Percentiles rank a stretch among this genome's conserved stretches.
These are phyloP conservation scores for Suhomyces sp. DNA, from an alignment of 805 yeast species.

Conservation along the genomic window DNA sequence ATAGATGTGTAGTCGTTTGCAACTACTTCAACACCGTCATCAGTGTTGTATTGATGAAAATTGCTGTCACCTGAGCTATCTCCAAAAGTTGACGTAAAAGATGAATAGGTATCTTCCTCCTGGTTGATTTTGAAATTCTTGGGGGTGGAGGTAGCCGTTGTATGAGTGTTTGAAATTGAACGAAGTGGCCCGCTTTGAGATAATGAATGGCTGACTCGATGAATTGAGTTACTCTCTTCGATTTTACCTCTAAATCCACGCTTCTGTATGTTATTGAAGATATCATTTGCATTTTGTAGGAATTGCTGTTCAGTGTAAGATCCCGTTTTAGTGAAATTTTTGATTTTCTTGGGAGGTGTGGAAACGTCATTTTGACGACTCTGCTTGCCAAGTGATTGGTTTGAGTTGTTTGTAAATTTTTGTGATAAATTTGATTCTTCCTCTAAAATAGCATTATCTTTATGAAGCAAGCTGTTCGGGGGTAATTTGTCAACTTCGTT, in stretches of 20 bases:
- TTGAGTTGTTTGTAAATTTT: not conserved
- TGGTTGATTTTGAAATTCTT: constrained; percentile 21
- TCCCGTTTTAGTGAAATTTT: constrained; percentile 29
- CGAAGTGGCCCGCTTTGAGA: constrained; percentile 2
- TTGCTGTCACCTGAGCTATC: constrained; percentile 11
- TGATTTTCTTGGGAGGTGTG: constrained; percentile 23
- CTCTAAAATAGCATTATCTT: not conserved
- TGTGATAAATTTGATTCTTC: not conserved
- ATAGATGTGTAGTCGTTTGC: constrained; percentile 12
- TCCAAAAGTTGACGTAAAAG: constrained; percentile 32
- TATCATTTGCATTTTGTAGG: constrained; percentile 35
- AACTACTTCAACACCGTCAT: constrained; percentile 1
- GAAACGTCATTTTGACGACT: not conserved
- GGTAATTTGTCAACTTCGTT: not conserved
- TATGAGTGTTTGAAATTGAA: constrained; percentile 12
- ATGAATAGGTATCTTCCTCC: constrained; percentile 24
- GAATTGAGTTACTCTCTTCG: not conserved
- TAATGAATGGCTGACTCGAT: not conserved
- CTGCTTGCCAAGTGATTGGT: not conserved
- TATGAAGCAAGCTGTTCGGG: not conserved
- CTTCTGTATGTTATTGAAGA: constrained; percentile 37
- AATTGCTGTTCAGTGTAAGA: constrained; percentile 36
- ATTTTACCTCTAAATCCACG: constrained; percentile 22
- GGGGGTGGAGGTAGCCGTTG: constrained; percentile 41
- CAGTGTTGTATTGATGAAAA: constrained; percentile 11